These are phyloP conservation scores for Kazachstania viticola DNA, from an alignment of 805 yeast species.

Conservation along the genomic window DNA sequence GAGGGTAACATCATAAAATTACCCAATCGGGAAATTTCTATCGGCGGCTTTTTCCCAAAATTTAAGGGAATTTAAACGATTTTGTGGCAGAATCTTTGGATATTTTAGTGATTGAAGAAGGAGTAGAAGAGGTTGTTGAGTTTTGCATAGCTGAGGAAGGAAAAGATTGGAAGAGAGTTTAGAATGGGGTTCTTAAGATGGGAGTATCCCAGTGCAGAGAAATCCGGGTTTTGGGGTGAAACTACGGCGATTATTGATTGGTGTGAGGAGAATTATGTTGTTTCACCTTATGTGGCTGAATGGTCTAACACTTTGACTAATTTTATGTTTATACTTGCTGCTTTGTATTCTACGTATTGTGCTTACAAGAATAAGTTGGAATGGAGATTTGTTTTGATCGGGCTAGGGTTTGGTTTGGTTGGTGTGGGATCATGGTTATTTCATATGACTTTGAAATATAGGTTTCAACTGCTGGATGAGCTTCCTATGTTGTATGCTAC, in stretches of 20 bases:
- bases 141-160: too few relatives aligned
- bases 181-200: conserved; percentile 9
- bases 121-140: too few relatives aligned
- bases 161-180: too few relatives aligned
- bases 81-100: too few relatives aligned
- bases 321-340: conserved; percentile 41
- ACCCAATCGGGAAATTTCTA: too few relatives aligned
- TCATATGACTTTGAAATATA: conserved; percentile 89
- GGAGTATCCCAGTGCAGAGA: conserved; percentile 46
- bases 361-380: conserved; percentile 55
- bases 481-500: conserved; percentile 98
- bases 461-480: conserved; percentile 86
- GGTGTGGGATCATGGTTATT: conserved; percentile 93
- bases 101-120: too few relatives aligned
- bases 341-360: conserved; percentile 51
- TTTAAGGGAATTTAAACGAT: too few relatives aligned
- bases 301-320: conserved; percentile 82
- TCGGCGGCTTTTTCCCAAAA: too few relatives aligned
- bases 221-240: conserved; percentile 64
- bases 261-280: conserved; percentile 96
- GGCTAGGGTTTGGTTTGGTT: conserved; percentile 74
- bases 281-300: conserved; percentile 79
- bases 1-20: too few relatives aligned
- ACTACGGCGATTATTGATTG: conserved; percentile 95
- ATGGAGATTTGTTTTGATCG: conserved; percentile 54